A percentile compares a stretch with the other conserved stretches of the same genome.
Evolutionary conservation across 139 green algal species (phyloP).

Genomic region (Tetradesmus obliquus): DNA sequence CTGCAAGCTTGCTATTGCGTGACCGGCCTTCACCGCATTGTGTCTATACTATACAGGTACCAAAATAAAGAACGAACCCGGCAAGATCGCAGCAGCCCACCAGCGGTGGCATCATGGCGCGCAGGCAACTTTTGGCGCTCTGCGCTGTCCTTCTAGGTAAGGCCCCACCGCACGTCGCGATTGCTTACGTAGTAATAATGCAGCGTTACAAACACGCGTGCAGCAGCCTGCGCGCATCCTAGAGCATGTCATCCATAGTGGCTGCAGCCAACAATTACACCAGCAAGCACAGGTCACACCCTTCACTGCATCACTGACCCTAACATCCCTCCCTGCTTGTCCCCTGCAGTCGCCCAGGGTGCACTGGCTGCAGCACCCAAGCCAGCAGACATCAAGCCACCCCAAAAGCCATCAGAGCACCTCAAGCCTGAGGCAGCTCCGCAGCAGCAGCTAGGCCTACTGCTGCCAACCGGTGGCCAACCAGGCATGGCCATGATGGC

Average conservation of each 20-base stretch:
- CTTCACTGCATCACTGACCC: not conserved
- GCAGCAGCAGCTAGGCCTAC: not conserved
- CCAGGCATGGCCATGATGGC: not conserved
- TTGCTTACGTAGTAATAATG: not conserved
- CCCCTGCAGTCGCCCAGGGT: not conserved
- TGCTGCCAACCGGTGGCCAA: not conserved
- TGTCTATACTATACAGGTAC: not conserved
- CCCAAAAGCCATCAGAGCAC: not conserved
- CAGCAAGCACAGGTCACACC: not conserved
- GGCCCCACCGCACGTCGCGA: not conserved
- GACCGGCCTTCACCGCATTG: not conserved
- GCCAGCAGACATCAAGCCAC: not conserved
- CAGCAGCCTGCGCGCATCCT: too few species aligned
- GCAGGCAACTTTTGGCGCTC: not conserved
- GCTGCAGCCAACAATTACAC: not conserved
- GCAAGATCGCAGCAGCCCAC: not conserved
- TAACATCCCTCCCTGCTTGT: not conserved
- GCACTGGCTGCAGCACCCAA: not conserved
- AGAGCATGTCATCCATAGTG: not conserved
- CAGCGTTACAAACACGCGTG: too few species aligned
- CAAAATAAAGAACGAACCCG: not conserved
- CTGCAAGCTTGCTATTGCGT: not conserved
- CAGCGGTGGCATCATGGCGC: not conserved
- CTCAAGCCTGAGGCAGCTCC: not conserved
- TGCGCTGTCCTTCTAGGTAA: not conserved